phyloP scores from a whole-genome alignment of 805 yeast species.

The Myxozyma vanderwaltii region DNA sequence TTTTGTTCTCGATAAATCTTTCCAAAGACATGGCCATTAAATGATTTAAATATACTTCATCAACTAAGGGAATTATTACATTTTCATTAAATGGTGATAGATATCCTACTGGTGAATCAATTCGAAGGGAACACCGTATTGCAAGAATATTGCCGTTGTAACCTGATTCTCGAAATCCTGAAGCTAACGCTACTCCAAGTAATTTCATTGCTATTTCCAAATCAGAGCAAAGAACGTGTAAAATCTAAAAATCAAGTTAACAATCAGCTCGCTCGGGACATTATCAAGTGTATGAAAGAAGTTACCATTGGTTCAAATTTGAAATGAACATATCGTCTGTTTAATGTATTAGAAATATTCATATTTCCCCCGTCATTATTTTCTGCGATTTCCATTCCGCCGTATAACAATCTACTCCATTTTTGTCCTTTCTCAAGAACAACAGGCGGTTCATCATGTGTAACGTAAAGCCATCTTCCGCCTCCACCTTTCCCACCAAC shows the following conservation, averaged over 20 bases:
- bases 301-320: constrained; percentile 76
- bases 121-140: constrained; percentile 66
- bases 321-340: constrained; percentile 59
- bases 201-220: constrained; percentile 58
- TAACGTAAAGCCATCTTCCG: constrained; percentile 80
- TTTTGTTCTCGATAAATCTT: constrained; percentile 66
- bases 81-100: constrained; percentile 40
- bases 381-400: constrained; percentile 35
- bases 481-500: constrained; percentile 84
- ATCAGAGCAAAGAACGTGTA: constrained; percentile 79
- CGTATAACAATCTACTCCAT: constrained; percentile 39
- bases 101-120: constrained; percentile 78
- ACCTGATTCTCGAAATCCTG: constrained; percentile 87
- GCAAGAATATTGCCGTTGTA: constrained; percentile 83
- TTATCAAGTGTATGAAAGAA: no score
- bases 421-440: background rate
- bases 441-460: constrained; percentile 54
- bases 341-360: background rate
- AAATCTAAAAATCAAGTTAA: no score
- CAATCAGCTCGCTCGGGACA: no score
- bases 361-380: background rate
- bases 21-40: constrained; percentile 59
- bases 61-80: constrained; percentile 48
- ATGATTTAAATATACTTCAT: constrained; percentile 52
- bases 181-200: constrained; percentile 71